Percentiles rank a stretch among this genome's conserved stretches.
Evolutionary conservation across 108 stramenopile genomes (phyloP).

Genomic region (Licmophora abbreviata): DNA sequence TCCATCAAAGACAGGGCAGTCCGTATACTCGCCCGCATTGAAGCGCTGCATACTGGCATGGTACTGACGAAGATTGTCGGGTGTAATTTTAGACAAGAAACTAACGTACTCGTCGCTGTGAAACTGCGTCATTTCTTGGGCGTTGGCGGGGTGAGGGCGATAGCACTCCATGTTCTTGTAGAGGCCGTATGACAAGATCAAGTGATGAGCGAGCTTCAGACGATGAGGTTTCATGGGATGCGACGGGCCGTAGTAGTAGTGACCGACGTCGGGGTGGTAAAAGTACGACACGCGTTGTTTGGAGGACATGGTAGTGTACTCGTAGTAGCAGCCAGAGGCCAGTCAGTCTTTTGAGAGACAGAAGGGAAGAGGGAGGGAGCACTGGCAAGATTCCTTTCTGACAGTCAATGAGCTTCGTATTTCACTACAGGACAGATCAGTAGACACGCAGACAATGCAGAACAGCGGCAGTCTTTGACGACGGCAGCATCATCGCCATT

Average conservation of each 20-base stretch:
- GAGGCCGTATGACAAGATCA: slow-evolving; percentile 91
- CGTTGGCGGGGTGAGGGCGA: slow-evolving; percentile 86
- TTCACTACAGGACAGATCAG: too few species aligned
- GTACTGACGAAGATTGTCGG: slow-evolving; percentile 84
- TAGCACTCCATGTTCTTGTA: slow-evolving; percentile 99
- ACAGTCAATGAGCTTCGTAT: too few species aligned
- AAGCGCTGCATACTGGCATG: slow-evolving; percentile 76
- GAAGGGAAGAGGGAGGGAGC: too few species aligned
- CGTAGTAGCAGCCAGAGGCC: too few species aligned
- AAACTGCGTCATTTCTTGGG: slow-evolving; percentile 89
- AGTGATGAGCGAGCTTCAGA: slow-evolving; percentile 96
- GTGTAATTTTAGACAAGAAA: slow-evolving; percentile 85
- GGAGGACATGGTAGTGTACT: too few species aligned
- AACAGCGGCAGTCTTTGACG: too few species aligned
- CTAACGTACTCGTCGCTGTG: slow-evolving; percentile 96
- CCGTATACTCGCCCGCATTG: slow-evolving; percentile 94
- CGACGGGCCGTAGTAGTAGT: slow-evolving; percentile 98
- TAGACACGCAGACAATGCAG: too few species aligned
- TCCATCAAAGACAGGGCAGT: slow-evolving; percentile 99
- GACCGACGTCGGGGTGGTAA: slow-evolving; percentile 92
- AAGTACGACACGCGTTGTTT: slow-evolving; percentile 86
- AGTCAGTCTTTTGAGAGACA: too few species aligned
- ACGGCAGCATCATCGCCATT: not conserved
- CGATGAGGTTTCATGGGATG: slow-evolving; percentile 99
- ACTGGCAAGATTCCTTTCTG: too few species aligned